Percentiles rank a stretch among this genome's conserved stretches.
Evolutionary conservation across 495 filamentous ascomycete genomes (phyloP).

Genomic region (Tricharina praecox): DNA sequence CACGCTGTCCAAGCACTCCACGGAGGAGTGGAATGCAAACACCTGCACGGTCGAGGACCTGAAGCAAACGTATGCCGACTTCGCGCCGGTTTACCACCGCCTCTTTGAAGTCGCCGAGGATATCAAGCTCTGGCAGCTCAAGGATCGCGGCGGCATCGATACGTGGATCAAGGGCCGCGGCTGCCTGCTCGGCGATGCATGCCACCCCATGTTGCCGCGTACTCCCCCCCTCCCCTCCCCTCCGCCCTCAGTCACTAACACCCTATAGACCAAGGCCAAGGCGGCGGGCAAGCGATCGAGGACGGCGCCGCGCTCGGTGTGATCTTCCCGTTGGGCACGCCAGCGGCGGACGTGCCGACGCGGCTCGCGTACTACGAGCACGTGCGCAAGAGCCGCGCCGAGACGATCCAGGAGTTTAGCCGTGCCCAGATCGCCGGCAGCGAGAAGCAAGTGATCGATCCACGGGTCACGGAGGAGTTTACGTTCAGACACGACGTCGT

Average conservation of each 20-base stretch:
- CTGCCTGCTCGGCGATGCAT: conserved; percentile 42
- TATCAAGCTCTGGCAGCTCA: conserved; percentile 41
- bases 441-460: not conserved
- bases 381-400: conserved; percentile 36
- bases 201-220: not conserved
- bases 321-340: conserved; percentile 34
- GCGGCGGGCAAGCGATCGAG: conserved; percentile 41
- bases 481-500: conserved; percentile 10
- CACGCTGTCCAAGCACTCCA: conserved; percentile 24
- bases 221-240: not conserved
- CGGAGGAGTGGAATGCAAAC: conserved; percentile 33
- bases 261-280: conserved; percentile 34
- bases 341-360: conserved; percentile 29
- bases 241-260: not conserved
- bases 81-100: conserved; percentile 32
- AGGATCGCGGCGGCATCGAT: conserved; percentile 41
- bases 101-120: conserved; percentile 36
- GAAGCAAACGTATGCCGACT: conserved; percentile 35
- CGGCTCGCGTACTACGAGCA: conserved; percentile 39
- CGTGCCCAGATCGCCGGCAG: conserved; percentile 8
- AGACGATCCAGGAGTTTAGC: conserved; percentile 40
- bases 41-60: conserved; percentile 32
- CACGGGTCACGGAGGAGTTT: conserved; percentile 2
- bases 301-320: conserved; percentile 40
- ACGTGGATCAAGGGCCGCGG: conserved; percentile 36